A percentile compares a stretch with the other conserved stretches of the same genome.
Evolutionary conservation across 192 early-diverging fungal species (phyloP).

Genomic region (Podila horticola): DNA sequence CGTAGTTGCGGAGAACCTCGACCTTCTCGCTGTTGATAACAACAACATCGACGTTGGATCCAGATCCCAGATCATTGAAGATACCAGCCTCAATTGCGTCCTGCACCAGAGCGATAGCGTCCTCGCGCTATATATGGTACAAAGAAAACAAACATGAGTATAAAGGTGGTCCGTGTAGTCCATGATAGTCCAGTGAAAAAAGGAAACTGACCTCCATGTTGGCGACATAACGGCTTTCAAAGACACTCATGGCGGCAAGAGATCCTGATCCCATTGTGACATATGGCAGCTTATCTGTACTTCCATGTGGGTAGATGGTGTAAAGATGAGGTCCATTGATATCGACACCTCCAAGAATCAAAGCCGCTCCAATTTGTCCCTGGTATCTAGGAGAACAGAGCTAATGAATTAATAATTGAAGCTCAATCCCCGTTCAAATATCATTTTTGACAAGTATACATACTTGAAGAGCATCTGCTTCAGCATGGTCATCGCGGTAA

Average conservation of each 20-base stretch:
- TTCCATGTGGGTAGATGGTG: slow-evolving; percentile 94
- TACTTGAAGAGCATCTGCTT: slow-evolving; percentile 96
- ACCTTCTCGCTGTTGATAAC: slow-evolving; percentile 89
- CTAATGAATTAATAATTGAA: background rate
- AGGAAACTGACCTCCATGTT: slow-evolving; percentile 69
- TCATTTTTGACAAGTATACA: background rate
- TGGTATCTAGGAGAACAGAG: slow-evolving; percentile 73
- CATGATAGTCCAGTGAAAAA: background rate
- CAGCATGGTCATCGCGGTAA: slow-evolving; percentile 95
- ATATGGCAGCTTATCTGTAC: slow-evolving; percentile 95
- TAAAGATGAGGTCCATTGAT: slow-evolving; percentile 90
- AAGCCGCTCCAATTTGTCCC: slow-evolving; percentile 93
- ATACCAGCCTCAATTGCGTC: slow-evolving; percentile 97
- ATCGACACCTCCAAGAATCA: slow-evolving; percentile 95
- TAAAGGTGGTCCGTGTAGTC: background rate
- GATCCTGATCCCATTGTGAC: slow-evolving; percentile 97
- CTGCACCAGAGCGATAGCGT: slow-evolving; percentile 89
- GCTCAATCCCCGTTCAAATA: background rate
- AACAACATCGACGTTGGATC: slow-evolving; percentile 94
- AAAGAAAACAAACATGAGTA: slow-evolving; percentile 1
- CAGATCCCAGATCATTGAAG: slow-evolving; percentile 99
- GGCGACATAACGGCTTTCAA: slow-evolving; percentile 87
- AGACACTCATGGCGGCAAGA: slow-evolving; percentile 95
- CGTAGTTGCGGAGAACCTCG: slow-evolving; percentile 88
- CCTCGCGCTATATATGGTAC: slow-evolving; percentile 71